Evolutionary conservation across 345 rosid species (phyloP).

Genomic region (Pseudoturritis turrita): DNA sequence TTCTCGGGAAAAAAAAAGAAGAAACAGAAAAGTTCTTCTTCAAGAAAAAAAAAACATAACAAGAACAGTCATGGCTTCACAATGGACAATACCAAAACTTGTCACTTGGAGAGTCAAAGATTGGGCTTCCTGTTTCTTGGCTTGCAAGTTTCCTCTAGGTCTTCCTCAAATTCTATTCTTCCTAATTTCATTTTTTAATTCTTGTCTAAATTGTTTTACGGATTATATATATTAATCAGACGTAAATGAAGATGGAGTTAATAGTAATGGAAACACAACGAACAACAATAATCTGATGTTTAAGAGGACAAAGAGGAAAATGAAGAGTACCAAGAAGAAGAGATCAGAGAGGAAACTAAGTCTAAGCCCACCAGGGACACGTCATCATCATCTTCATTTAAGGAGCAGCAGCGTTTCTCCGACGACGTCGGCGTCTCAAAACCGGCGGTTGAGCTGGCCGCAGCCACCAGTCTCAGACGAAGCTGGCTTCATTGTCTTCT

Average conservation of each 20-base stretch:
- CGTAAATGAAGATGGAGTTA: slow-evolving; percentile 36
- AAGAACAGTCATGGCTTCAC: slow-evolving; percentile 36
- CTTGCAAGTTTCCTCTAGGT: slow-evolving; percentile 54
- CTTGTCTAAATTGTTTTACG: background rate
- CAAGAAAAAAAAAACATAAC: background rate
- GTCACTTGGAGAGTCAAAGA: slow-evolving; percentile 59
- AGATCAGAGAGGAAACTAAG: slow-evolving; percentile 25
- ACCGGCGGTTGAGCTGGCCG: slow-evolving; percentile 25
- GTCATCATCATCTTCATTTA: slow-evolving; percentile 28
- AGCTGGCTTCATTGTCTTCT: slow-evolving; percentile 54
- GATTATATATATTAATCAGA: background rate
- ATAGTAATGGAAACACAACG: slow-evolving; percentile 10
- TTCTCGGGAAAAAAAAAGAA: background rate
- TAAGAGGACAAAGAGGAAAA: slow-evolving; percentile 24
- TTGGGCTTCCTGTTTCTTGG: slow-evolving; percentile 62
- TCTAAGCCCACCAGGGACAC: slow-evolving; percentile 29
- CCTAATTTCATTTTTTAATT: background rate
- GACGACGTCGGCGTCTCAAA: slow-evolving; percentile 17
- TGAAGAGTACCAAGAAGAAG: slow-evolving; percentile 25
- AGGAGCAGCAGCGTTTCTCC: slow-evolving; percentile 28
- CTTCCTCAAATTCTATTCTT: background rate
- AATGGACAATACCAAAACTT: slow-evolving; percentile 44
- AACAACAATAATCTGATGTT: slow-evolving; percentile 17
- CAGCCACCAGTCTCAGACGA: slow-evolving; percentile 40
- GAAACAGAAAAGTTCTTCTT: background rate